phyloP scores from a whole-genome alignment of 2,329 filamentous ascomycete genomes.

The Venturia nashicola region DNA sequence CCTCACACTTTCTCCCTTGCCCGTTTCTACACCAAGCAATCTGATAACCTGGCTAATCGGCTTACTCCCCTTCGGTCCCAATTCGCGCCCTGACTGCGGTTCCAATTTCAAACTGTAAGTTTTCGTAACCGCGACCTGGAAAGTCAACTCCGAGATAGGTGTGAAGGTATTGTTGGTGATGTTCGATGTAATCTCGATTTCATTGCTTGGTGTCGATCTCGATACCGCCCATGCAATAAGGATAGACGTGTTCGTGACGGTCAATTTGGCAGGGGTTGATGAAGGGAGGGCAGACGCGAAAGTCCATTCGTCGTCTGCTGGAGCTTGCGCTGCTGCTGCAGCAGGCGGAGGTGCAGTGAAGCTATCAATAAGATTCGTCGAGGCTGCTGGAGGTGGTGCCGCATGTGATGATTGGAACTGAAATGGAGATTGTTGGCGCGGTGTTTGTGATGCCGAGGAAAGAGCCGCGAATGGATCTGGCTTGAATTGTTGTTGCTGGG shows the following conservation, averaged over 20 bases:
- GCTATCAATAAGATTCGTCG: conserved; percentile 18
- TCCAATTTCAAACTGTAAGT: conserved; percentile 70
- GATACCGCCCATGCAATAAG: conserved; percentile 62
- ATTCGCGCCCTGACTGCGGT: conserved; percentile 69
- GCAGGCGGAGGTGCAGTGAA: conserved; percentile 9
- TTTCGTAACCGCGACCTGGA: conserved; percentile 89
- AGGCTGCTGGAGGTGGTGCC: conserved; percentile 19
- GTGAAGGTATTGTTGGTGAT: conserved; percentile 72
- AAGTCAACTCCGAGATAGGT: conserved; percentile 67
- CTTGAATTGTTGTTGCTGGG: conserved; percentile 25
- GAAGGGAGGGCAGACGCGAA: conserved; percentile 76
- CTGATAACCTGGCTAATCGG: conserved; percentile 75
- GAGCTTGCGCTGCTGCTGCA: conserved; percentile 14
- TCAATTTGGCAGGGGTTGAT: conserved; percentile 49
- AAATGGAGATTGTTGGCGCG: conserved; percentile 38
- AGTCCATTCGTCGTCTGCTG: conserved; percentile 83
- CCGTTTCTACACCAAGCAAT: conserved; percentile 59
- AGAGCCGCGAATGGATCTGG: conserved; percentile 52
- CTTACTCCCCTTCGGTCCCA: conserved; percentile 52
- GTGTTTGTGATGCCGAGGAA: conserved; percentile 31
- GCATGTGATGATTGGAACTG: conserved; percentile 34
- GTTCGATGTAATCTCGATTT: conserved; percentile 60
- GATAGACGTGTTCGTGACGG: conserved; percentile 57
- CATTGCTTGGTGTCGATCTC: conserved; percentile 40
- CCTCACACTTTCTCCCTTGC: conserved; percentile 70